phyloP scores from a whole-genome alignment of 2,329 filamentous ascomycete genomes.

The Pyrenochaeta sp. region DNA sequence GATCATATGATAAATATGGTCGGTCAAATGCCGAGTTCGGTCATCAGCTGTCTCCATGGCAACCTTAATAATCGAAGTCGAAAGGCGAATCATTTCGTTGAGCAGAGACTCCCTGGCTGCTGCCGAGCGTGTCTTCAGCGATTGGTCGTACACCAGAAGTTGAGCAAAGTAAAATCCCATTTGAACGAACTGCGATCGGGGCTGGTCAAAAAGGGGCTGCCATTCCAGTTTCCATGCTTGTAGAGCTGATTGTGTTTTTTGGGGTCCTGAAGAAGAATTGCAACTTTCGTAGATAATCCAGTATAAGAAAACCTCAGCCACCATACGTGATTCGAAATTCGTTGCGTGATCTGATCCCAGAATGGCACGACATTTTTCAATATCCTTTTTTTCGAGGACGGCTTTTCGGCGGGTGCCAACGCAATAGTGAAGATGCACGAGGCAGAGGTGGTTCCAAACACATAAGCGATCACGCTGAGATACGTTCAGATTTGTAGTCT shows the following conservation, averaged over 20 bases:
- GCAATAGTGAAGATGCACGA: slow-evolving; percentile 58
- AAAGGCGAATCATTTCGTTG: slow-evolving; percentile 54
- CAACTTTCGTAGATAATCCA: slow-evolving; percentile 56
- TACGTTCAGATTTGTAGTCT: not conserved
- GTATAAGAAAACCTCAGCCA: slow-evolving; percentile 56
- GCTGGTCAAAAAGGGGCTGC: slow-evolving; percentile 53
- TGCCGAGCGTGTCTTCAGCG: slow-evolving; percentile 46
- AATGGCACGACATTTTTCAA: slow-evolving; percentile 50
- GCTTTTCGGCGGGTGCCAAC: slow-evolving; percentile 53
- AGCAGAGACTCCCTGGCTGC: slow-evolving; percentile 48
- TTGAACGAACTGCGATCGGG: slow-evolving; percentile 55
- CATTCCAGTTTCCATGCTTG: slow-evolving; percentile 52
- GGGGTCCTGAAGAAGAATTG: slow-evolving; percentile 40
- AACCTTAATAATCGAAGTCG: slow-evolving; percentile 51
- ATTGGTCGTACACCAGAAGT: slow-evolving; percentile 53
- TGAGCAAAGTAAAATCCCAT: slow-evolving; percentile 59
- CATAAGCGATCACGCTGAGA: slow-evolving; percentile 29
- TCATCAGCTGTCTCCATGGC: slow-evolving; percentile 57
- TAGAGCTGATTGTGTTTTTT: slow-evolving; percentile 45
- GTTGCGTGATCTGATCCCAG: slow-evolving; percentile 50
- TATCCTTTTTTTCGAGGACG: slow-evolving; percentile 49
- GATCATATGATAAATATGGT: slow-evolving; percentile 60
- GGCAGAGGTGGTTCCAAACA: slow-evolving; percentile 56
- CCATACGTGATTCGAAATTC: slow-evolving; percentile 58
- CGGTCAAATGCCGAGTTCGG: slow-evolving; percentile 55